Evolutionary conservation across 305 asterid species (phyloP).

Genomic region (Fraxinus dipetala): DNA sequence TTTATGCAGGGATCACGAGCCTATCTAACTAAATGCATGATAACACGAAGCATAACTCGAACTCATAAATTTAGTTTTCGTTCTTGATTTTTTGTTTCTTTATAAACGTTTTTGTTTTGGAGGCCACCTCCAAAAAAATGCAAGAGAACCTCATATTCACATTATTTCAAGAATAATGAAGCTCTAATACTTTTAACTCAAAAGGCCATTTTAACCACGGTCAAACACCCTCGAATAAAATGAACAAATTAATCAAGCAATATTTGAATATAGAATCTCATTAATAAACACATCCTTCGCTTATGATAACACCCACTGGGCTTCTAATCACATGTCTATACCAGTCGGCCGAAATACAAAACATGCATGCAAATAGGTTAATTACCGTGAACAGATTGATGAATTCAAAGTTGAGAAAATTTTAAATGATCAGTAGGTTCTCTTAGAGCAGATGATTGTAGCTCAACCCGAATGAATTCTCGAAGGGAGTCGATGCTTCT

Average conservation of each 20-base stretch:
- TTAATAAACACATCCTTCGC: background rate
- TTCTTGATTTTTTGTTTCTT: background rate
- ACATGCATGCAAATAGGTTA: background rate
- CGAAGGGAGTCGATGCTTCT: constrained; percentile 23
- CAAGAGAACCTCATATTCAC: background rate
- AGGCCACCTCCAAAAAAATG: background rate
- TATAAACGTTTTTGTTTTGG: background rate
- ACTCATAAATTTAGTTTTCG: background rate
- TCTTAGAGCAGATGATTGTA: constrained; percentile 41
- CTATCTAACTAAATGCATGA: background rate
- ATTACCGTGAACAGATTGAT: background rate
- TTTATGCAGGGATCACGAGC: background rate
- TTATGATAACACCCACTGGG: background rate
- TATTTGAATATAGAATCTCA: background rate
- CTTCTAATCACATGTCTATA: background rate
- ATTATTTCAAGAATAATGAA: background rate
- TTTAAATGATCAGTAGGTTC: constrained; percentile 13
- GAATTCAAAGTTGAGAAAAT: background rate
- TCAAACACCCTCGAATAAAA: background rate
- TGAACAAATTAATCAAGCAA: background rate
- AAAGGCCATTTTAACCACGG: background rate
- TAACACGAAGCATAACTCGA: background rate
- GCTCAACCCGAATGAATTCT: constrained; percentile 26
- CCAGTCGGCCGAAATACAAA: background rate
- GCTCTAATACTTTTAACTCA: background rate